Evolutionary conservation across 2,329 filamentous ascomycete species (phyloP), one percentile per base, ranked within the genome.

Genomic region (Talaromyces sp.): DNA sequence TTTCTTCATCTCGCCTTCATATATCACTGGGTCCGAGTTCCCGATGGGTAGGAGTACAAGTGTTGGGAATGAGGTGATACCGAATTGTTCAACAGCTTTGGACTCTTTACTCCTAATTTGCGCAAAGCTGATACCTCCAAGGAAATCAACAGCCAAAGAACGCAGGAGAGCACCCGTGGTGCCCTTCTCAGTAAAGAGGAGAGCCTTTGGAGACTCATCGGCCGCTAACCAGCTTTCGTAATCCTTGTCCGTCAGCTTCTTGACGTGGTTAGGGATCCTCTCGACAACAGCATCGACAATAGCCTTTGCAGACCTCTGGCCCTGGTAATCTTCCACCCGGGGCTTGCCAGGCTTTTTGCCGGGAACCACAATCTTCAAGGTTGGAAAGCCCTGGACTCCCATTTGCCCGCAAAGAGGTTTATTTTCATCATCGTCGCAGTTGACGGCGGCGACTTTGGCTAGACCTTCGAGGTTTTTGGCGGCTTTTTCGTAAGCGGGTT

Each of bases 391-490:
- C 79, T 96, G 84, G 5, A 99, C 86, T 61, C 92, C 93, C 85
- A 97, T 90, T 68, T 83, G 79, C 54, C 88, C 87, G 76, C 95
- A 99, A 68, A 97, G 85, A 2, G 83, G 82, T 81, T 98, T 98
- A 83, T 98, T 99, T 67, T 82, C 79, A 60, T 97, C 93, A 35
- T 96, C 92, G 72, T 99, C 93, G 77, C 95, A 99, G 77, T 99
- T 90, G 67, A 99, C 83, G 61, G 96, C 95, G 55, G 92, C 95
- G 46, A 99, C 93, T 71, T 96, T 96, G 70, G 92, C 95, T 14
- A 98, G 84, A 14, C 95, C 95, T n/a, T 89, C 86, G 63, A 99
- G 88, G 70, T 88, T 92, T 71, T 89, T 90, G 69, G 95, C 95
- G 1, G 88, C 93, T 77, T 96, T 96, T 77, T 98, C 93, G 79